Evolutionary conservation across 495 filamentous ascomycete species (phyloP).

Genomic region (Elasticomyces elasticus): DNA sequence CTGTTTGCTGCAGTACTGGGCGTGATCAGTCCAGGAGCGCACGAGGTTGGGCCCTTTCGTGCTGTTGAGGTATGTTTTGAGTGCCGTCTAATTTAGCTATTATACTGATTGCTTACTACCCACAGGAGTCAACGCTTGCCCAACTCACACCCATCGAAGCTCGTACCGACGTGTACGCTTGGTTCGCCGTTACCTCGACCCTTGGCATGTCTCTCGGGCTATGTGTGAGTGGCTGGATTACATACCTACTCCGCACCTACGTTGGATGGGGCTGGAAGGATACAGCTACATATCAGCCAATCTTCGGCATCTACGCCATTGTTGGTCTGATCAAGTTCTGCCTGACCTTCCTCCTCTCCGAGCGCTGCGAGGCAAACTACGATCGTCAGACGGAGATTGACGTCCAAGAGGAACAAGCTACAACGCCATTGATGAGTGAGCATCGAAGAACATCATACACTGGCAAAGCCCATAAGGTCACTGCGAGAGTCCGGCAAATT

Average conservation of each 20-base stretch:
- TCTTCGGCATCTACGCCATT: slow-evolving; percentile 62
- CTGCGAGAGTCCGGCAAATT: not conserved
- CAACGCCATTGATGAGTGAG: slow-evolving; percentile 37
- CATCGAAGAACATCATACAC: slow-evolving; percentile 1
- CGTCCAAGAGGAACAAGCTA: slow-evolving; percentile 7
- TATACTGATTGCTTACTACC: not conserved
- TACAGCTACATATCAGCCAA: slow-evolving; percentile 42
- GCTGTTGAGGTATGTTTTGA: slow-evolving; percentile 41
- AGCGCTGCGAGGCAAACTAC: slow-evolving; percentile 43
- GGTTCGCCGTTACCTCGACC: slow-evolving; percentile 63
- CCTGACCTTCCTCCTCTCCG: slow-evolving; percentile 49
- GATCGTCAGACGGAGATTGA: slow-evolving; percentile 12
- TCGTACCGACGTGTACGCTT: slow-evolving; percentile 67
- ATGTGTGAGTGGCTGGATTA: slow-evolving; percentile 54
- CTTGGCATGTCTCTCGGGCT: slow-evolving; percentile 56
- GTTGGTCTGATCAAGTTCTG: slow-evolving; percentile 59
- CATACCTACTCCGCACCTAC: slow-evolving; percentile 41
- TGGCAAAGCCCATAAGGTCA: not conserved
- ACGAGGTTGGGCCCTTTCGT: slow-evolving; percentile 42
- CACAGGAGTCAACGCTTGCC: slow-evolving; percentile 66
- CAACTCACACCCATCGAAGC: slow-evolving; percentile 53
- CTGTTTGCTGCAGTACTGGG: slow-evolving; percentile 64
- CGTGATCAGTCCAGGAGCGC: slow-evolving; percentile 58
- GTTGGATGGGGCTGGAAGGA: slow-evolving; percentile 47
- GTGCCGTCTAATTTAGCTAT: not conserved